Evolutionary conservation across 495 filamentous ascomycete genomes (phyloP).

Genomic region (Elasticomyces elasticus): DNA sequence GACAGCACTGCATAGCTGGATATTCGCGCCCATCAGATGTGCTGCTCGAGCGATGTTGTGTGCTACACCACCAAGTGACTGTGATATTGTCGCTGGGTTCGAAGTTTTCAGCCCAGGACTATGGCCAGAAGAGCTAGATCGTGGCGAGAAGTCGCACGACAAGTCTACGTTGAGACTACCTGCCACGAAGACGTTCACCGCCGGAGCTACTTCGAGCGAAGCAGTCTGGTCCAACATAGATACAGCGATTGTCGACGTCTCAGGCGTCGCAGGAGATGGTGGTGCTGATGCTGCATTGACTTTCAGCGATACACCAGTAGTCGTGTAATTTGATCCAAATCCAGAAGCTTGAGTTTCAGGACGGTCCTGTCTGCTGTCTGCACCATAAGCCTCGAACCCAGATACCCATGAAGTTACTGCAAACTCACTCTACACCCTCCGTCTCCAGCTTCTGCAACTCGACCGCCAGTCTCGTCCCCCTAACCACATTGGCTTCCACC

Average conservation of each 20-base stretch:
- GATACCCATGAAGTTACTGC: not conserved
- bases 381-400: not conserved
- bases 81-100: conserved; percentile 68
- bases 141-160: conserved; percentile 63
- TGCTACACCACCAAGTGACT: conserved; percentile 88
- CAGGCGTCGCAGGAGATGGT: not conserved
- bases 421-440: not conserved
- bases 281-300: not conserved
- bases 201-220: not conserved
- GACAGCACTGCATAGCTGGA: conserved; percentile 64
- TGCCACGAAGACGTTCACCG: conserved; percentile 58
- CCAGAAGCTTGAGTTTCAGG: conserved; percentile 2
- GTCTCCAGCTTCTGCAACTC: conserved; percentile 56
- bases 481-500: conserved; percentile 67
- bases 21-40: conserved; percentile 47
- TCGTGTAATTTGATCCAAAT: conserved; percentile 5
- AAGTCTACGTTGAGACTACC: conserved; percentile 84
- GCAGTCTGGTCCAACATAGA: not conserved
- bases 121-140: conserved; percentile 23
- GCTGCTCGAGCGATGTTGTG: conserved; percentile 80
- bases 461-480: conserved; percentile 69
- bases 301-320: conserved; percentile 5
- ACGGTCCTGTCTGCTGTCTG: conserved; percentile 5
- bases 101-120: conserved; percentile 65
- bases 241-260: not conserved